phyloP scores from a whole-genome alignment of 2,329 filamentous ascomycete genomes.

The Penicillium sclerotigenum region DNA sequence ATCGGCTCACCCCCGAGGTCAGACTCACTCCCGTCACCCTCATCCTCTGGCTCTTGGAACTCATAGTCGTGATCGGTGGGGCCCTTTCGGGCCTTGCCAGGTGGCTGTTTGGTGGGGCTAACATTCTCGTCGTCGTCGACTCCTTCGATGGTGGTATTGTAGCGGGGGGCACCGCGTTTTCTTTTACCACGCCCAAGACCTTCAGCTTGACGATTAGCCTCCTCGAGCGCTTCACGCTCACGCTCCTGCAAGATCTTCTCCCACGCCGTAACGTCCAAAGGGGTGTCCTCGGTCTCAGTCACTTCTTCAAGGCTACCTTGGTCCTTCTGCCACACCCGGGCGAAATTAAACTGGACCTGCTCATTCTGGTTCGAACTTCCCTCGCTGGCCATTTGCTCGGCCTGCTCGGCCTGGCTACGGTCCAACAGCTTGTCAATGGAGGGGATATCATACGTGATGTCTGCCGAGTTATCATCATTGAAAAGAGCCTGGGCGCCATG shows the following conservation, averaged over 20 bases:
- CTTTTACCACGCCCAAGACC: constrained; percentile 83
- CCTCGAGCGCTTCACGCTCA: constrained; percentile 71
- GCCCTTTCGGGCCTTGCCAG: constrained; percentile 21
- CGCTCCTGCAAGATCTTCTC: constrained; percentile 82
- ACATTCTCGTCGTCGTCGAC: constrained; percentile 9
- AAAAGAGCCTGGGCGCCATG: constrained; percentile 87
- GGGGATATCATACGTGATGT: constrained; percentile 76
- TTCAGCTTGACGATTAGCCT: constrained; percentile 66
- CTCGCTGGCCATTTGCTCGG: constrained; percentile 53
- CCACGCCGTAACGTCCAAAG: constrained; percentile 72
- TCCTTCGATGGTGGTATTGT: constrained; percentile 11
- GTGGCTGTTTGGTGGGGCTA: constrained; percentile 14
- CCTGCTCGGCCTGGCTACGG: constrained; percentile 74
- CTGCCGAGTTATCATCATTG: constrained; percentile 63
- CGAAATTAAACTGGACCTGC: constrained; percentile 83
- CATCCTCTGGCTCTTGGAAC: constrained; percentile 29
- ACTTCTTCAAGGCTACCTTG: constrained; percentile 62
- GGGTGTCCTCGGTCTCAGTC: constrained; percentile 48
- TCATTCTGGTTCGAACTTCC: constrained; percentile 40
- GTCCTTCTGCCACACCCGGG: constrained; percentile 88
- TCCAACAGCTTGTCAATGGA: constrained; percentile 91
- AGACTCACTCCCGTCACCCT: constrained; percentile 25
- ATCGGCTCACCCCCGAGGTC: no score
- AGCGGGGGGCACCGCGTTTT: constrained; percentile 55
- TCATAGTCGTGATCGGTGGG: constrained; percentile 32